Conservation (phyloP, 73 alveolate genomes). For the Paramecium biaurelia region DNA sequence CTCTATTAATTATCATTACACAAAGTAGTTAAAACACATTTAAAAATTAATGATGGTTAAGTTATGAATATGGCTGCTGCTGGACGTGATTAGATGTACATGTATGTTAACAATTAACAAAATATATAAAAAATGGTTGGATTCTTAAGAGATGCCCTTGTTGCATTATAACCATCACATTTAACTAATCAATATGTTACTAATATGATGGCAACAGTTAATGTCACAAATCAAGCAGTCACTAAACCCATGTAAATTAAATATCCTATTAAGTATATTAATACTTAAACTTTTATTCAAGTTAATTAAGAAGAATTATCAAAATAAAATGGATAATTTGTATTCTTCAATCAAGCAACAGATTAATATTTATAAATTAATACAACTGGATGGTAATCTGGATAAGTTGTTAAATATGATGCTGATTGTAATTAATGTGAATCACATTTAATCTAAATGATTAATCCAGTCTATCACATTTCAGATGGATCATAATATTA, state of each 20-base stretch:
- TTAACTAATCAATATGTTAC: not conserved
- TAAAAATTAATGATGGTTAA: not conserved
- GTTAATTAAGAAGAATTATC: not conserved
- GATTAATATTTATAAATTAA: not conserved
- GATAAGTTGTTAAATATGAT: not conserved
- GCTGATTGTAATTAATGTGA: not conserved
- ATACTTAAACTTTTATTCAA: not conserved
- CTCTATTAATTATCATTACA: not conserved
- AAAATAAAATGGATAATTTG: not conserved
- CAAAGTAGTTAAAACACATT: not conserved
- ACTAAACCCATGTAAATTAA: not conserved
- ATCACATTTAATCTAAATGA: not conserved
- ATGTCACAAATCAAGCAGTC: not conserved
- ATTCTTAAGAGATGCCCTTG: slow-evolving; percentile 11
- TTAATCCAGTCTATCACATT: slow-evolving; percentile 4
- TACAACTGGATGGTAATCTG: slow-evolving; percentile 8
- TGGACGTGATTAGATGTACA: slow-evolving; percentile 2
- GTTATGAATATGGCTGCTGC: not conserved
- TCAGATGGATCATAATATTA: not conserved
- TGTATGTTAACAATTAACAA: slow-evolving; percentile 2
- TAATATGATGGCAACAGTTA: not conserved
- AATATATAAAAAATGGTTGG: not conserved
- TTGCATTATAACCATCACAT: not conserved
- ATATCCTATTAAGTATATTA: not conserved
- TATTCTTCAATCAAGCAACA: not conserved